phyloP scores from a whole-genome alignment of 2,329 filamentous ascomycete species.

The Penicillium sp. region DNA sequence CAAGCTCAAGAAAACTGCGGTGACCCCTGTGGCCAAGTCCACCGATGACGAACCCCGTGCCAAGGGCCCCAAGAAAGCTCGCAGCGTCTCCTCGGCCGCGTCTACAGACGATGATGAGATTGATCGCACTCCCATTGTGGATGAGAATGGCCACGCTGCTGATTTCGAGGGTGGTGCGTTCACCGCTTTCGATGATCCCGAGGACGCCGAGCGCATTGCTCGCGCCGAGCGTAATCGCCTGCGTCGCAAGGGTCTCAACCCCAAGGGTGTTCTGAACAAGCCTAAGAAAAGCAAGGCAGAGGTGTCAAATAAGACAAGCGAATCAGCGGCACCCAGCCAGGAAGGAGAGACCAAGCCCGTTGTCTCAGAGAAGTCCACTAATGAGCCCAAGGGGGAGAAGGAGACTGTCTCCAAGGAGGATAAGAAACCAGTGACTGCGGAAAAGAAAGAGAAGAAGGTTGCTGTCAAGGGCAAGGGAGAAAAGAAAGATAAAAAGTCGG shows the following conservation, averaged over 20 bases:
- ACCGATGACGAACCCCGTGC: conserved; percentile 25
- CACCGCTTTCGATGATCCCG: conserved; percentile 70
- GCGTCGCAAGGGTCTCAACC: conserved; percentile 70
- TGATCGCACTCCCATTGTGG: conserved; percentile 66
- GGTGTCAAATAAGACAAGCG: conserved; percentile 19
- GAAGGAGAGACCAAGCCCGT: conserved; percentile 20
- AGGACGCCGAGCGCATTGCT: conserved; percentile 67
- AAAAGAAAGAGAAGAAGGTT: conserved; percentile 18
- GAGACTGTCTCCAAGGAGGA: conserved; percentile 18
- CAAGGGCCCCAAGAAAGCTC: conserved; percentile 19
- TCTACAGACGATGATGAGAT: conserved; percentile 47
- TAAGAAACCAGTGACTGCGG: conserved; percentile 20
- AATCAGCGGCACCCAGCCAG: conserved; percentile 2
- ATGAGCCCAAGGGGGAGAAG: conserved; percentile 15
- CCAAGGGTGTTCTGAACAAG: conserved; percentile 53
- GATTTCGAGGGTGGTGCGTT: conserved; percentile 54
- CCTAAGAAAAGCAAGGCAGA: conserved; percentile 31
- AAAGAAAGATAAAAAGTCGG: conserved; percentile 26
- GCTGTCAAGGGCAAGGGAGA: conserved; percentile 20
- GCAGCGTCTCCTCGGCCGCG: conserved; percentile 22
- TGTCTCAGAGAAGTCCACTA: conserved; percentile 6
- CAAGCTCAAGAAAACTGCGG: conserved; percentile 90
- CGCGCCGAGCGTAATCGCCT: conserved; percentile 69
- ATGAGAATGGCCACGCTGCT: conserved; percentile 33
- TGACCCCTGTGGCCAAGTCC: conserved; percentile 54